Evolutionary conservation across 768 basidiomycete genomes (phyloP).

Genomic region (Lactarius trivialis): DNA sequence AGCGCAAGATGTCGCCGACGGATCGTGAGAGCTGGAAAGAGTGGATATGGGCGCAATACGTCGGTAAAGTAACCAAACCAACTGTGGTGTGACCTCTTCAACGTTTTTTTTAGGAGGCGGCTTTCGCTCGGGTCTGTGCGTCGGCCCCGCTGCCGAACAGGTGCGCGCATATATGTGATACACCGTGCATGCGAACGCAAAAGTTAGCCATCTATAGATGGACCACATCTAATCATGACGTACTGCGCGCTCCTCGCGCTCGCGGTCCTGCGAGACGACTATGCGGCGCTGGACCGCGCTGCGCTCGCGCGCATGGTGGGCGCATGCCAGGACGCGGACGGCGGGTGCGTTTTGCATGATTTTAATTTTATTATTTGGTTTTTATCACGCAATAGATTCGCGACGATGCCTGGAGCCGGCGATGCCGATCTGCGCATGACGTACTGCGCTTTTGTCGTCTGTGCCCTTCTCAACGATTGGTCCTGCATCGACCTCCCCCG

Average conservation of each 20-base stretch:
- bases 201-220: conserved; percentile 36
- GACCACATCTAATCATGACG: conserved; percentile 86
- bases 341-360: conserved; percentile 54
- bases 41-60: conserved; percentile 91
- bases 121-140: conserved; percentile 71
- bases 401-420: conserved; percentile 54
- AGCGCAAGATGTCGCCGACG: conserved; percentile 37
- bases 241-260: conserved; percentile 86
- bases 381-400: conserved; percentile 67
- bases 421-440: conserved; percentile 79
- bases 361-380: no score
- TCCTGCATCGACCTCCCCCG: conserved; percentile 56
- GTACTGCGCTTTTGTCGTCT: conserved; percentile 84
- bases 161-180: neutral
- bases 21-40: conserved; percentile 62
- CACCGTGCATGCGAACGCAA: no score
- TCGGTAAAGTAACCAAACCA: no score
- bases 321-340: conserved; percentile 70
- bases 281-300: conserved; percentile 57
- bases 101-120: no score
- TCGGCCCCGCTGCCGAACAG: neutral
- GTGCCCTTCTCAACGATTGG: conserved; percentile 75
- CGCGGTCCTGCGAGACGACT: conserved; percentile 82
- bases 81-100: no score
- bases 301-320: conserved; percentile 64